phyloP scores from a whole-genome alignment of 768 basidiomycete genomes.

The Collybia mongolica region DNA sequence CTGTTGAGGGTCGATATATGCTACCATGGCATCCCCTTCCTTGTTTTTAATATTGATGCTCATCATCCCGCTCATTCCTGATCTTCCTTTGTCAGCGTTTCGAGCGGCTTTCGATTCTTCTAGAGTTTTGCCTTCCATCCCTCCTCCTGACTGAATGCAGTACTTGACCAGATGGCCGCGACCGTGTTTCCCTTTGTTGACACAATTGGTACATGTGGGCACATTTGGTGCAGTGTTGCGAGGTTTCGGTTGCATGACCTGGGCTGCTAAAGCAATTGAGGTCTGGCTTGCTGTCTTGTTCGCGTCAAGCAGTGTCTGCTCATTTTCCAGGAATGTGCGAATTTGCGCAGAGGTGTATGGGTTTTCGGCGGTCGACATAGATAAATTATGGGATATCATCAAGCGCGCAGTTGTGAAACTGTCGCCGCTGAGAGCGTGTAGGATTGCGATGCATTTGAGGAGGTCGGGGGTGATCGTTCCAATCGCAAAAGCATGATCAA shows the following conservation, averaged over 20 bases:
- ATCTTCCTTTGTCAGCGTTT: conserved; percentile 2
- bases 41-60: background rate
- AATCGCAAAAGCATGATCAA: conserved; percentile 8
- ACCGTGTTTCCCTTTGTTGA: background rate
- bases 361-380: background rate
- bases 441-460: conserved; percentile 9
- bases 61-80: background rate
- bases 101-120: conserved; percentile 12
- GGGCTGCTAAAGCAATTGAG: conserved; percentile 2
- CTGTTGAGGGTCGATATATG: background rate
- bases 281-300: background rate
- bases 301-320: background rate
- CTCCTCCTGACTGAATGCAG: conserved; percentile 19
- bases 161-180: conserved; percentile 12
- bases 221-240: background rate
- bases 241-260: background rate
- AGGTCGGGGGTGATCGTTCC: conserved; percentile 10
- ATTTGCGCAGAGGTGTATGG: conserved; percentile 11
- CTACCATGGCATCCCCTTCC: conserved; percentile 1
- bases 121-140: conserved; percentile 24
- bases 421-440: conserved; percentile 8
- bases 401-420: conserved; percentile 4
- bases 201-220: conserved; percentile 14
- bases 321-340: background rate
- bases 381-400: conserved; percentile 9